Percentiles rank a stretch among this genome's conserved stretches.
Conservation (phyloP, 1,284 basidiomycete genomes). For the Sanguinoderma infundibulare region DNA sequence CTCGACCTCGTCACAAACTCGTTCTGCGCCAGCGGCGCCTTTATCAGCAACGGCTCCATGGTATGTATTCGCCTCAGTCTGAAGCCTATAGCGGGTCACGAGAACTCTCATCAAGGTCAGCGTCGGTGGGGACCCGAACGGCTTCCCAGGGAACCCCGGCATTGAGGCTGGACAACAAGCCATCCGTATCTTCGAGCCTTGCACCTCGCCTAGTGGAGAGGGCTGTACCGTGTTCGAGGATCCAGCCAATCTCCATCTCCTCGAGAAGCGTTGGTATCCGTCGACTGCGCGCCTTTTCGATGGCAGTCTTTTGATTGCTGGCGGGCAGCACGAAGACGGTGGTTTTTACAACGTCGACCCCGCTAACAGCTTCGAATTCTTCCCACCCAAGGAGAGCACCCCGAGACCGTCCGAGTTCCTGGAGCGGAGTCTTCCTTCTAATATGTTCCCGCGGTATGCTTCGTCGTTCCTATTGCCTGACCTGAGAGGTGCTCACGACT, state of each 20-base stretch:
- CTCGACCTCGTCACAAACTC: constrained; percentile 14
- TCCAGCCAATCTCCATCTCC: constrained; percentile 38
- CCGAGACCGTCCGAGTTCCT: constrained; percentile 52
- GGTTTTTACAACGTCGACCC: constrained; percentile 45
- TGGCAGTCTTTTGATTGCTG: constrained; percentile 44
- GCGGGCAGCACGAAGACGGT: constrained; percentile 41
- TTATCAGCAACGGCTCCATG: constrained; percentile 53
- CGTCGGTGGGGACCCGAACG: constrained; percentile 47
- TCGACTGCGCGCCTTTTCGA: constrained; percentile 45
- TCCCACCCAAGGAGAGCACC: constrained; percentile 53
- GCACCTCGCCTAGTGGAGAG: constrained; percentile 37
- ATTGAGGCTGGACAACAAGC: constrained; percentile 34
- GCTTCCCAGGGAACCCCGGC: constrained; percentile 38
- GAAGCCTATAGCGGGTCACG: neutral
- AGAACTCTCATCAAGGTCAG: constrained; percentile 37
- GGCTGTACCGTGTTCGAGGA: constrained; percentile 46
- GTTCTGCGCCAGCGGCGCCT: constrained; percentile 32
- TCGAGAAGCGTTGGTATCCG: constrained; percentile 45
- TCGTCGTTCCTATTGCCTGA: neutral
- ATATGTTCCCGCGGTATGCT: constrained; percentile 29
- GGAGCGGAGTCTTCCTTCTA: constrained; percentile 23
- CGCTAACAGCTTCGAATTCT: constrained; percentile 57
- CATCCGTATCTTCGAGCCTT: constrained; percentile 42
- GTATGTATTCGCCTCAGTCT: constrained; percentile 26
- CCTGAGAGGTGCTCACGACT: neutral